A percentile compares a stretch with the other conserved stretches of the same genome.
Conservation (phyloP, 352 stramenopile species). For the Phytopythium delawarense region DNA sequence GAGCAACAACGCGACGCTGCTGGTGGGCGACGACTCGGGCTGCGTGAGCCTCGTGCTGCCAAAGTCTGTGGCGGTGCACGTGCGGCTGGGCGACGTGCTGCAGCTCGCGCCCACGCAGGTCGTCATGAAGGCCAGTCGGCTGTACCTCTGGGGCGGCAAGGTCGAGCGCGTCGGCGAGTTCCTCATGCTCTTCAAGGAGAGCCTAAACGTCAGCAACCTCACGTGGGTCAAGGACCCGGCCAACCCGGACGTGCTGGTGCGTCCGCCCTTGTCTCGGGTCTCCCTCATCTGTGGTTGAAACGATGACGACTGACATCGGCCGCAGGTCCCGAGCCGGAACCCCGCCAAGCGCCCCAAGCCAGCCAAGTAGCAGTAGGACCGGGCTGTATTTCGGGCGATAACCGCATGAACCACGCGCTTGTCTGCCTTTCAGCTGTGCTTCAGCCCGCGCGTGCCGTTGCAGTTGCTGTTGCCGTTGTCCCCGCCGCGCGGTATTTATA, state of each 20-base stretch:
- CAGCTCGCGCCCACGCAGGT: slow-evolving; percentile 64
- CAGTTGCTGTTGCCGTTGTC: not conserved
- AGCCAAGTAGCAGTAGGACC: slow-evolving; percentile 9
- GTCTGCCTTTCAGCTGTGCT: not conserved
- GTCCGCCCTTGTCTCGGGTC: not conserved
- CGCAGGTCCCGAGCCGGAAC: slow-evolving; percentile 53
- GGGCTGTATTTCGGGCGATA: not conserved
- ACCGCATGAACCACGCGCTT: not conserved
- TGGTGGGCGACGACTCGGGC: slow-evolving; percentile 80
- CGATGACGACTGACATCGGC: too few relatives aligned
- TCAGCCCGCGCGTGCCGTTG: not conserved
- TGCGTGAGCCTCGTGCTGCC: slow-evolving; percentile 78
- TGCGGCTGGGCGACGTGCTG: slow-evolving; percentile 74
- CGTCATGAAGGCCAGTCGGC: slow-evolving; percentile 69
- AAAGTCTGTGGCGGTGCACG: slow-evolving; percentile 57
- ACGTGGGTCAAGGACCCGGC: slow-evolving; percentile 79
- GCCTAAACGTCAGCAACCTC: slow-evolving; percentile 75
- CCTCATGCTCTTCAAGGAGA: slow-evolving; percentile 84
- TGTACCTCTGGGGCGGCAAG: slow-evolving; percentile 79
- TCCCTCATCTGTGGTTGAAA: not conserved
- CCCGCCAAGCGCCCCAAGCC: slow-evolving; percentile 53
- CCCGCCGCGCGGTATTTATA: not conserved
- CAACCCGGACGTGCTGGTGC: slow-evolving; percentile 65
- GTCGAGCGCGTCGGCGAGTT: slow-evolving; percentile 85
- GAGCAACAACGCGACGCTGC: slow-evolving; percentile 75